These are phyloP conservation scores for Heritiera littoralis DNA, from an alignment of 345 rosid genomes.

Conservation along the genomic window DNA sequence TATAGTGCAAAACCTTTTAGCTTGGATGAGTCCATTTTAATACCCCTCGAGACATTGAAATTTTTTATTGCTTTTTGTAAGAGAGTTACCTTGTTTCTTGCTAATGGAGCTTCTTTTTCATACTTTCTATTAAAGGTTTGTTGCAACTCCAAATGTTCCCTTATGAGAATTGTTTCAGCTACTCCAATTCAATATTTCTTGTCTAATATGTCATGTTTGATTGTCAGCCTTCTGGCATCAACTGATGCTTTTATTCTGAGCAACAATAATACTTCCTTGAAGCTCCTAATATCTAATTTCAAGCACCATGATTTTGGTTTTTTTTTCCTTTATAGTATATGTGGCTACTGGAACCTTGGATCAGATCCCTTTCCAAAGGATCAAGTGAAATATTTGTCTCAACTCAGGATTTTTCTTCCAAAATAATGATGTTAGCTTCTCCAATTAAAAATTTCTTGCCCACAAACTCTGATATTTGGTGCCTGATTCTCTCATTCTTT, in stretches of 20 bases:
- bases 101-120: background rate
- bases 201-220: background rate
- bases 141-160: background rate
- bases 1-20: background rate
- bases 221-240: background rate
- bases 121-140: background rate
- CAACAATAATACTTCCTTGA: background rate
- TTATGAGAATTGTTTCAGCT: background rate
- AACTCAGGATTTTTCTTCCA: background rate
- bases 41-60: background rate
- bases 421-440: constrained; percentile 6
- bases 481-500: background rate
- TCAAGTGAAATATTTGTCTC: background rate
- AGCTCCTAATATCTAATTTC: background rate
- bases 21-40: constrained; percentile 3
- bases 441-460: background rate
- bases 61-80: background rate
- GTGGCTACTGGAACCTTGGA: background rate
- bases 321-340: background rate
- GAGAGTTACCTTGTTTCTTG: background rate
- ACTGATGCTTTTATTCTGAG: background rate
- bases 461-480: background rate
- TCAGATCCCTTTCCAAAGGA: background rate
- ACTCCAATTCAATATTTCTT: background rate
- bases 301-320: background rate